phyloP scores from a whole-genome alignment of 1,284 basidiomycete species.

The Anthracocystis setariae region DNA sequence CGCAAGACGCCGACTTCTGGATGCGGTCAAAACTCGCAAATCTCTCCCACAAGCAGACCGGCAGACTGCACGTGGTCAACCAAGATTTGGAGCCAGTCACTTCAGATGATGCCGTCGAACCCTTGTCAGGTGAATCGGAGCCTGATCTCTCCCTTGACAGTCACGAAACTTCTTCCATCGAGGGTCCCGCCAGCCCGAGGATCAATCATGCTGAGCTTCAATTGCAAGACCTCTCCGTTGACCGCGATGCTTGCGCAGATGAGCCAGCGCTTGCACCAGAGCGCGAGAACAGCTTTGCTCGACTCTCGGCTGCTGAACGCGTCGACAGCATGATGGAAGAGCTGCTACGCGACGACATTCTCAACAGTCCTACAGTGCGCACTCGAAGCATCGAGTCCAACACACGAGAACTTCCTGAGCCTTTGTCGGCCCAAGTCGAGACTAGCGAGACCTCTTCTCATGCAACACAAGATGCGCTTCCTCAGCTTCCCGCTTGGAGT shows the following conservation, averaged over 20 bases:
- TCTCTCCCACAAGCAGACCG: not conserved
- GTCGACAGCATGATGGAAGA: constrained; percentile 64
- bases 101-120: constrained; percentile 17
- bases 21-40: constrained; percentile 4
- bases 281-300: constrained; percentile 42
- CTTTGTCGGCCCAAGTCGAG: constrained; percentile 14
- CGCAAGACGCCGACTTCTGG: constrained; percentile 35
- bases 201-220: constrained; percentile 11
- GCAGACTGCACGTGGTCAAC: constrained; percentile 46
- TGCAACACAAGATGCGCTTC: constrained; percentile 25
- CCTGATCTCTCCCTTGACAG: constrained; percentile 48
- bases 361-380: constrained; percentile 41
- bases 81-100: constrained; percentile 4
- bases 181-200: constrained; percentile 45
- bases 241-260: constrained; percentile 16
- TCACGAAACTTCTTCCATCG: constrained; percentile 49
- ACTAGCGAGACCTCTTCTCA: not conserved
- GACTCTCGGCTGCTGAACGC: constrained; percentile 53
- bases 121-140: constrained; percentile 30
- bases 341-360: constrained; percentile 58
- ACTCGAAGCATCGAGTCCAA: constrained; percentile 10
- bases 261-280: constrained; percentile 24
- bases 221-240: constrained; percentile 31
- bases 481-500: constrained; percentile 61
- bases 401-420: constrained; percentile 4